Base-by-base conservation (phyloP, 2,329 filamentous ascomycete genomes). In the Coleophoma eucalyptorum region DNA sequence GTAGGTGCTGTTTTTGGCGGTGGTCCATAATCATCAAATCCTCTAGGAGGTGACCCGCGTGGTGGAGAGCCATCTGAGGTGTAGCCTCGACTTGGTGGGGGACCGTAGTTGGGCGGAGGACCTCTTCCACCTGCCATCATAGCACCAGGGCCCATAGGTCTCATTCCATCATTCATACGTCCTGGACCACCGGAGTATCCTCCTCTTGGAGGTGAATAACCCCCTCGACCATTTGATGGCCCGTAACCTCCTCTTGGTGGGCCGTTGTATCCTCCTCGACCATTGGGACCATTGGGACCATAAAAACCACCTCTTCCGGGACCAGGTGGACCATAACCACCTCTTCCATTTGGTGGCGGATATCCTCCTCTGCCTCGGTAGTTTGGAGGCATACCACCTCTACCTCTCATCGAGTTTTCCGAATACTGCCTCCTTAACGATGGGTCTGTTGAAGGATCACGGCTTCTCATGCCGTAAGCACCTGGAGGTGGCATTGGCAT, bases 261-360 rank as follows among this genome's bases (percentile, higher is more conserved):
- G 3, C 71, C 72, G 56, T 18, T 18, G 12, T 77, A 80, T 6
- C 74, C 76, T 58, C 81, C 83, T 61, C 85, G 75, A 20, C 81
- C 79, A 50, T 80, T 77, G 8, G 74, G 69, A 10, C 10, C 10
- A 35, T 35, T 10, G 12, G 15, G 15, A n/a, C 35, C 35, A 18
- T 38, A 38, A 8, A 26, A 26, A 6, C 35, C 35, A 38, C 35
- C 35, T 38, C 35, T 38, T 38, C 15, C 15, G 13, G 35, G 35
- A n/a, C 35, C 35, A 26, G 26, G 26, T 35, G 67, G 65, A 3
- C 67, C 73, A 54, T 76, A 80, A 13, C 67, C 64, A 35, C 66
- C 70, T 52, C 68, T 64, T 52, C 65, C 64, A 13, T 71, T 50
- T 32, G 46, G 50, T 32, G 46, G 50, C 20, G 46, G 43, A 35